Evolutionary conservation across 2,329 filamentous ascomycete genomes (phyloP), one percentile per base, ranked within the genome.

Genomic region (Colletotrichum echinochloae): DNA sequence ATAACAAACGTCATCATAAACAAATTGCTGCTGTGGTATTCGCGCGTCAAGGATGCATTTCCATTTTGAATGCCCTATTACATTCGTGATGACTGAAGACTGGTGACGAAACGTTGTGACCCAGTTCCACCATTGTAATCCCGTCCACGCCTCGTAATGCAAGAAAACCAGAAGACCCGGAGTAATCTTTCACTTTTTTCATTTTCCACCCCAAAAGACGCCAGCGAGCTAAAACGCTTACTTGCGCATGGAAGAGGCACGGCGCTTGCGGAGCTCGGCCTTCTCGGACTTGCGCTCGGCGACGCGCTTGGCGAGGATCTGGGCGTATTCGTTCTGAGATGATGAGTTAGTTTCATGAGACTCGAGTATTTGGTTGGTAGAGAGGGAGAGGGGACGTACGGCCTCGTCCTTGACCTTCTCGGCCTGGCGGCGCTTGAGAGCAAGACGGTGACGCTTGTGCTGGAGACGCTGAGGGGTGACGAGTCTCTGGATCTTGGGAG

Each of bases 401-500:
- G 96, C 96, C 89, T 97, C 95, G 84, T 99, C 96, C 91, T 98
- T 98, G 88, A 94, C 91, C 86, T 95, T 93, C 90, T 99, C 96
- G 81, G 95, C 88, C 83, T 94, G 94, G 86, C 96, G 95, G 85
- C 95, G 94, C 94, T 99, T 99, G 88, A 99, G 92, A 81, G 96
- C 95, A 81, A 97, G 88, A 80, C 95, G 91, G 90, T 98, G 96
- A 82, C 96, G 94, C 94, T 98, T 99, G 93, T 97, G 96, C 91
- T 99, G 96, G 83, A 99, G 94, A 85, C 96, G 96, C 89, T 98
- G 96, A 85, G 96, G 96, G 82, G 96, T 99, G 81, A 99, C 94
- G 80, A 99, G 94, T 85, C 96, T 94, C 92, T 99, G 96, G 88
- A 99, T 99, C 91, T 95, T 97, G 86, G 96, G 96, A 81, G 96